Base-by-base conservation (phyloP, 2,329 filamentous ascomycete genomes). In the Fusarium aywerte region DNA sequence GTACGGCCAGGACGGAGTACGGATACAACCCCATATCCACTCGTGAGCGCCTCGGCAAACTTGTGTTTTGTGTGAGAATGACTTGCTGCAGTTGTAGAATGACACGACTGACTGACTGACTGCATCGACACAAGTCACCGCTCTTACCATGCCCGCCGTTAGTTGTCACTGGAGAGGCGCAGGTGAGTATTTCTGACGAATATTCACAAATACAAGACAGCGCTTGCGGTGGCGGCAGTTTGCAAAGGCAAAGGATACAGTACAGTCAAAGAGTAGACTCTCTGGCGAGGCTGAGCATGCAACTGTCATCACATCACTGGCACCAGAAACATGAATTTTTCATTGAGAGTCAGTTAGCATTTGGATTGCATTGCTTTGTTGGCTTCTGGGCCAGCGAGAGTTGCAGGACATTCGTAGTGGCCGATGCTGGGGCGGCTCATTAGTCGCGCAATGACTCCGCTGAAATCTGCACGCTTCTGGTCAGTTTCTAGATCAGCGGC, bases 401-500 rank as follows among this genome's bases (percentile, higher is more conserved):
- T 53, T 57, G 54, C 66, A 69, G 62, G 56, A 52, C 47, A 68
- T 57, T 73, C 70, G 70, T 71, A 72, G 70, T 45, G 68, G 66
- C 70, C 70, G 70, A 72, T 63, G 60, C 68, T 71, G 68, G 62
- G 68, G 62, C 65, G 67, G 66, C 65, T 69, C 70, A 73, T 72
- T 73, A 70, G 68, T 72, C 70, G 70, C 52, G 54, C 59, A 35
- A 15, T 25, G 29, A 55, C 71, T 70, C 65, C 62, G 65, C 67
- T 58, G 39, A 39, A 56, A 62, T 69, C 70, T 71, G 67, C 68
- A 71, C 65, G 62, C 72, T 74, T 74, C 72, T 74, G 72, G 72
- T 56, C 60, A 65, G 72, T 71, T 74, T 74, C 72, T 73, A 74
- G 72, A 74, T 74, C 72, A 73, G 72, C 70, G 58, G 65, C 65